Conservation (phyloP, 2,329 filamentous ascomycete genomes). For the Aspergillus sp. region DNA sequence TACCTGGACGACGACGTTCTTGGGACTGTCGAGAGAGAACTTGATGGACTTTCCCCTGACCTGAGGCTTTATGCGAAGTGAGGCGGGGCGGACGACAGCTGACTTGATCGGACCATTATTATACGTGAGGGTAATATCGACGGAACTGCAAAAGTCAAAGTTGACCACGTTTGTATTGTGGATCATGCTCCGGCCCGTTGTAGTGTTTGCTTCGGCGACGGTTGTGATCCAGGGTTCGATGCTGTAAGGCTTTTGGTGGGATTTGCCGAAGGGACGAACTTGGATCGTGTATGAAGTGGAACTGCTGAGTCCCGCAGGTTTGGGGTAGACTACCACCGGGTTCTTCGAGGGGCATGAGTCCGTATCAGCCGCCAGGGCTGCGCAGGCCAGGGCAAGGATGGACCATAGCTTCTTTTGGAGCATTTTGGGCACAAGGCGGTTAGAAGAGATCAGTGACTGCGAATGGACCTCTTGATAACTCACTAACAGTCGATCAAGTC, state of each 20-base stretch:
- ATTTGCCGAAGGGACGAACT: not conserved
- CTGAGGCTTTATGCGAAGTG: not conserved
- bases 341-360: not conserved
- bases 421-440: not conserved
- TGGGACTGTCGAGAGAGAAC: not conserved
- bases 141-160: constrained; percentile 8
- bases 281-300: not conserved
- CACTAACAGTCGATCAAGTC: too few relatives aligned
- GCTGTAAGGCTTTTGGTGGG: not conserved
- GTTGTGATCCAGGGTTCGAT: not conserved
- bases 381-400: not conserved
- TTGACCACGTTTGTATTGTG: constrained; percentile 2
- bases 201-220: constrained; percentile 11
- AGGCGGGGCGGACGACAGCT: not conserved
- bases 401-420: not conserved
- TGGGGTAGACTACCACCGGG: not conserved
- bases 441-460: too few relatives aligned
- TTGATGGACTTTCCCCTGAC: not conserved
- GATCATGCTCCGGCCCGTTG: not conserved
- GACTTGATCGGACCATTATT: not conserved
- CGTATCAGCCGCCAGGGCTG: not conserved
- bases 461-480: too few relatives aligned
- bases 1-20: constrained; percentile 9
- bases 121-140: not conserved
- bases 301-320: not conserved